A percentile compares a stretch with the other conserved stretches of the same genome.
Evolutionary conservation across 2,329 filamentous ascomycete species (phyloP).

Genomic region (Penicillium corylophilum): DNA sequence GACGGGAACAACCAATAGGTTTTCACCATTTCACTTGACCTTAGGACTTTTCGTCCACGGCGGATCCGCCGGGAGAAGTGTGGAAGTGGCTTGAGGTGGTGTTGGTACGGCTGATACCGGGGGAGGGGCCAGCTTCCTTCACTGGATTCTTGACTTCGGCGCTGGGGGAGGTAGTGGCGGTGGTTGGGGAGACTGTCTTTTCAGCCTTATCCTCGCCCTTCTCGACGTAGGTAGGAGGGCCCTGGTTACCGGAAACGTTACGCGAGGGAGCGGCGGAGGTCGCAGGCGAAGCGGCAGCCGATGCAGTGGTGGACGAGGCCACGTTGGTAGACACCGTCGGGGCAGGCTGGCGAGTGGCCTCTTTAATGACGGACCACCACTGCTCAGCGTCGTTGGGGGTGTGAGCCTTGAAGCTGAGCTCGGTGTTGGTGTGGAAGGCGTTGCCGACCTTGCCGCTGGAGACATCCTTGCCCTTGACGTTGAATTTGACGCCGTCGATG

Average conservation of each 20-base stretch:
- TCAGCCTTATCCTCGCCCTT: conserved; percentile 14
- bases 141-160: conserved; percentile 2
- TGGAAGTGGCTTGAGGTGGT: conserved; percentile 29
- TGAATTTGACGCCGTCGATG: conserved; percentile 78
- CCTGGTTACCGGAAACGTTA: conserved; percentile 7
- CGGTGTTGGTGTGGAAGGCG: conserved; percentile 75
- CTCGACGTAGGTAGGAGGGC: conserved; percentile 28
- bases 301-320: conserved; percentile 9
- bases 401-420: conserved; percentile 85
- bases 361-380: conserved; percentile 74
- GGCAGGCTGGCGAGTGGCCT: conserved; percentile 20
- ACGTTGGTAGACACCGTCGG: conserved; percentile 4
- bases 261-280: conserved; percentile 10
- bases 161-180: not conserved
- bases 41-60: conserved; percentile 15
- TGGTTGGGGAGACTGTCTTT: not conserved
- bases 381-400: conserved; percentile 75
- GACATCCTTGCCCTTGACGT: conserved; percentile 90
- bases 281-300: conserved; percentile 11
- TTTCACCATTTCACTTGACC: not conserved
- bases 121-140: not conserved
- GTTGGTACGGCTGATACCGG: conserved; percentile 24
- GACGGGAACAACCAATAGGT: not conserved
- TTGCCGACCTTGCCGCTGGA: conserved; percentile 73
- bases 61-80: conserved; percentile 27